Evolutionary conservation across 495 filamentous ascomycete genomes (phyloP).

Genomic region (Penicillium cosmopolitanum): DNA sequence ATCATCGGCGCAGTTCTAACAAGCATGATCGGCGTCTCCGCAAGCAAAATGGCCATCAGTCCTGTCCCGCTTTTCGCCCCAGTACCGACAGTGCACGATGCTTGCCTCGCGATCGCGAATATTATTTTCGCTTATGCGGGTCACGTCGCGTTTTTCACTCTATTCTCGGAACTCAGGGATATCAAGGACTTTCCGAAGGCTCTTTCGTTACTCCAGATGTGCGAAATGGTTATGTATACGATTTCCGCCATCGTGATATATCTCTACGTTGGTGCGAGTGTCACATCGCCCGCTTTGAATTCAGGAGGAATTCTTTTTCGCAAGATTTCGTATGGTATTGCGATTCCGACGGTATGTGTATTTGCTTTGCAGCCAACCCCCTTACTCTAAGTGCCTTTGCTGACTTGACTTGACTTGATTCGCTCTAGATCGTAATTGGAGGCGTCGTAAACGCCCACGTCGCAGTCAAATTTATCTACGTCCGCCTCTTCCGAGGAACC

Average conservation of each 20-base stretch:
- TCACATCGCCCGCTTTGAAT: conserved; percentile 67
- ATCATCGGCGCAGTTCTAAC: conserved; percentile 66
- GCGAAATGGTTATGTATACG: conserved; percentile 68
- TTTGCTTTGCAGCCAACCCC: conserved; percentile 13
- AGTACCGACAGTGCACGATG: conserved; percentile 41
- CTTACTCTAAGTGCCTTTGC: too few species aligned
- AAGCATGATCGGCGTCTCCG: conserved; percentile 63
- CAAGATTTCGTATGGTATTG: conserved; percentile 72
- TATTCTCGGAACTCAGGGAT: conserved; percentile 70
- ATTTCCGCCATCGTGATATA: conserved; percentile 69
- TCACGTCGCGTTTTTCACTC: conserved; percentile 68
- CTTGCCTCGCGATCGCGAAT: conserved; percentile 43
- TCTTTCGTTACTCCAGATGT: conserved; percentile 58
- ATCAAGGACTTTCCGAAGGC: conserved; percentile 65
- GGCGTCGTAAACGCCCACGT: conserved; percentile 67
- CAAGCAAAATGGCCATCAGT: conserved; percentile 36
- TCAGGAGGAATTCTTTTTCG: conserved; percentile 59
- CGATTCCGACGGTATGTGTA: conserved; percentile 57
- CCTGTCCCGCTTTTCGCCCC: conserved; percentile 43
- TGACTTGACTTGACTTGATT: conserved; percentile 16
- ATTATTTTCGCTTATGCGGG: conserved; percentile 50
- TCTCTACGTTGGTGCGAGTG: conserved; percentile 63
- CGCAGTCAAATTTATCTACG: conserved; percentile 61
- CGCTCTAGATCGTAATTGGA: conserved; percentile 37
- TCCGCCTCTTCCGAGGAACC: conserved; percentile 53